phyloP scores from a whole-genome alignment of 2,329 filamentous ascomycete species.

The Paramyrothecium roridum region DNA sequence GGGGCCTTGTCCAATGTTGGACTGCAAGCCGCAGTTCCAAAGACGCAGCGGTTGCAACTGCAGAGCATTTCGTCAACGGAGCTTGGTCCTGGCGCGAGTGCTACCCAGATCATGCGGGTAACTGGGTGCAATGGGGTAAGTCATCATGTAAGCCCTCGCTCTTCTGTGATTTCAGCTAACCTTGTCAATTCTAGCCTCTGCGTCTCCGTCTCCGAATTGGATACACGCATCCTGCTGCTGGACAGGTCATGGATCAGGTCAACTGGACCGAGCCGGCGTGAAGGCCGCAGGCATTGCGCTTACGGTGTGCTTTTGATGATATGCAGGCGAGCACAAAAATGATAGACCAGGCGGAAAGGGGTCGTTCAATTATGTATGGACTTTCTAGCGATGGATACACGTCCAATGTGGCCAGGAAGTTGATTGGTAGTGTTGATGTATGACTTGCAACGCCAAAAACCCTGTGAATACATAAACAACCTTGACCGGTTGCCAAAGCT shows the following conservation, averaged over 20 bases:
- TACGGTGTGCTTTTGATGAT: neutral
- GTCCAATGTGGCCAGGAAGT: too few relatives aligned
- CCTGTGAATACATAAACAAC: too few relatives aligned
- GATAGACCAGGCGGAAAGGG: too few relatives aligned
- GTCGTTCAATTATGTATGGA: too few relatives aligned
- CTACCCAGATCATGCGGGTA: constrained; percentile 87
- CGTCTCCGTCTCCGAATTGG: constrained; percentile 82
- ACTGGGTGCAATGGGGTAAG: constrained; percentile 84
- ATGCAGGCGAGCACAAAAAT: too few relatives aligned
- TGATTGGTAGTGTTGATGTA: too few relatives aligned
- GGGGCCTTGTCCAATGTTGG: constrained; percentile 70
- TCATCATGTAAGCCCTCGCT: constrained; percentile 20
- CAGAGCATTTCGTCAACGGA: constrained; percentile 84
- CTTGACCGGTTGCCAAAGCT: too few relatives aligned
- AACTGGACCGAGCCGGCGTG: constrained; percentile 85
- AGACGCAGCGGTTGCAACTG: constrained; percentile 90
- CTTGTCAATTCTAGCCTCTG: constrained; percentile 58
- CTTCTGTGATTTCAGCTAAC: neutral
- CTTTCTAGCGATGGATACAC: too few relatives aligned
- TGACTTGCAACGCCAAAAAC: too few relatives aligned
- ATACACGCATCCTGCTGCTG: constrained; percentile 68
- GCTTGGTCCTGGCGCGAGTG: constrained; percentile 73
- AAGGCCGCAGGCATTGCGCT: constrained; percentile 2
- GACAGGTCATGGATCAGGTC: constrained; percentile 82
- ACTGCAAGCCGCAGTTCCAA: constrained; percentile 91